These are phyloP conservation scores for Cryphonectria naterciae DNA, from an alignment of 2,329 filamentous ascomycete species.

Conservation along the genomic window DNA sequence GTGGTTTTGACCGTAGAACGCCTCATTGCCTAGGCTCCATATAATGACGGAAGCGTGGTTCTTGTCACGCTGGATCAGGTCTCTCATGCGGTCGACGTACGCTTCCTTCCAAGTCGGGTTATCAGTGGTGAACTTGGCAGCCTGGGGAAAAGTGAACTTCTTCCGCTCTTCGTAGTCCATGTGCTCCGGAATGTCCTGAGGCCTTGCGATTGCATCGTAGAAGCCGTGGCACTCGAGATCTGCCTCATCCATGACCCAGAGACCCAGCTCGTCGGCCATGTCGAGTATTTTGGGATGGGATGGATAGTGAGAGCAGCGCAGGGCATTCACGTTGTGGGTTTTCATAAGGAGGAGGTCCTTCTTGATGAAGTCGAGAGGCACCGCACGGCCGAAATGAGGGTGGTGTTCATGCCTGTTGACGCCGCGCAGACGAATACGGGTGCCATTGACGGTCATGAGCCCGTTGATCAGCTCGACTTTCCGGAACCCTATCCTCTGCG, in stretches of 20 bases:
- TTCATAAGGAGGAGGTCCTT: conserved; percentile 71
- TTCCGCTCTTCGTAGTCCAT: conserved; percentile 65
- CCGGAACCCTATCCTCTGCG: conserved; percentile 66
- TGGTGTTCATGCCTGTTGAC: conserved; percentile 75
- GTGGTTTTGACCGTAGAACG: conserved; percentile 72
- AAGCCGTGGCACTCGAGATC: conserved; percentile 60
- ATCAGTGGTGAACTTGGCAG: conserved; percentile 63
- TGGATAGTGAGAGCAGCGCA: conserved; percentile 71
- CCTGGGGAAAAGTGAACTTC: conserved; percentile 55
- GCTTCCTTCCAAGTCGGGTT: conserved; percentile 65
- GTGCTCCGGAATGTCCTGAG: conserved; percentile 56
- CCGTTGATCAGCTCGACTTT: conserved; percentile 65
- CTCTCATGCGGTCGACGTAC: conserved; percentile 69
- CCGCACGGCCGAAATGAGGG: conserved; percentile 63
- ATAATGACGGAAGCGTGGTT: conserved; percentile 73
- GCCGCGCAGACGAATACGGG: conserved; percentile 63
- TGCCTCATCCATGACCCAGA: conserved; percentile 61
- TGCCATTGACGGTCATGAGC: conserved; percentile 65
- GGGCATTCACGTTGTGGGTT: conserved; percentile 70
- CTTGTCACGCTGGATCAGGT: conserved; percentile 70
- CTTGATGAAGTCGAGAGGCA: conserved; percentile 65
- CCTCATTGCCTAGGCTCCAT: conserved; percentile 76
- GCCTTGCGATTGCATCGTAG: conserved; percentile 53
- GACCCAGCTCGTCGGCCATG: conserved; percentile 66
- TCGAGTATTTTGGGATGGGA: conserved; percentile 64